Base-by-base conservation (phyloP, 73 alveolate species). In the Vitrella brassicaformis region DNA sequence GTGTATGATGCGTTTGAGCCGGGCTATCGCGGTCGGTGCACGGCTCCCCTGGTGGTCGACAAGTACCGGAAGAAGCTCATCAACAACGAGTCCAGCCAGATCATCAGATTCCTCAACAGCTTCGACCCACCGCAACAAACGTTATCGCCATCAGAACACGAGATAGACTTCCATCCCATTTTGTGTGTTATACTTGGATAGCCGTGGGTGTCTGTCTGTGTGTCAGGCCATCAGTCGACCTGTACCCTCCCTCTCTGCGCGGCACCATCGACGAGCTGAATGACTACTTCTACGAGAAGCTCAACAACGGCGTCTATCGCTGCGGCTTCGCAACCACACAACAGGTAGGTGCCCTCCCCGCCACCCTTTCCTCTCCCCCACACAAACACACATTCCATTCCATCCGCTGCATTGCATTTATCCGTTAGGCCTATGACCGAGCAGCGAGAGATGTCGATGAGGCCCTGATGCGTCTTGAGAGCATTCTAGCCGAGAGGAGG, bases 1-100 rank as follows among this genome's bases (percentile, higher is more conserved):
- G 10, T 8, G 56, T 72, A 73, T 73, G 81, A 9, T 65, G 82
- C 32, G 47, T 46, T 14, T 56, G 71, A 1, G n/a, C n/a, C n/a
- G n/a, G 75, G 82, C 29, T 75, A 75, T 39, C 70, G 45, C 19
- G 82, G 82, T 22, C 82, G 82, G 45, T 75, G 82, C 75, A 75
- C 82, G 0, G 82, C 82, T 31, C 82, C 82, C 19, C 31, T 75
- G 66, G 70, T 75, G 68, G 82, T 45, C 19, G 65, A 45, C 65
- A 9, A 19, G 25, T n/a, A n/a, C n/a, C n/a, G n/a, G n/a, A n/a
- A 45, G 65, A 45, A 45, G 65, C n/a, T n/a, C n/a, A n/a, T n/a
- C n/a, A n/a, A n/a, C n/a, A n/a, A n/a, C n/a, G n/a, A n/a, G n/a
- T n/a, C n/a, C n/a, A n/a, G n/a, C n/a, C n/a, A n/a, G n/a, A n/a